Conservation (phyloP, 129 eudicot species). For the Deinandra increscens region DNA sequence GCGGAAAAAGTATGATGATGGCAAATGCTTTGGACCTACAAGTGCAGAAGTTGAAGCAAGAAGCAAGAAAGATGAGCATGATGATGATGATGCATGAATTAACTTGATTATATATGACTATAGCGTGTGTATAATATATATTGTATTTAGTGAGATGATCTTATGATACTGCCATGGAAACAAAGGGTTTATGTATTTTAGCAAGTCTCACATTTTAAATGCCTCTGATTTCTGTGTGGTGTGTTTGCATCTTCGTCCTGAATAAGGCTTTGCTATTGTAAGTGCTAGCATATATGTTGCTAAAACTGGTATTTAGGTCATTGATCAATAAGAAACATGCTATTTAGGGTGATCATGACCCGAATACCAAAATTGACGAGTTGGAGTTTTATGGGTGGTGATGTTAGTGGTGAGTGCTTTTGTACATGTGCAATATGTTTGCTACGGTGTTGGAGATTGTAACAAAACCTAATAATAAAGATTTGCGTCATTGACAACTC, state of each 20-base stretch:
- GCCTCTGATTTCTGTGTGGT: background rate
- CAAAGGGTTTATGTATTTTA: background rate
- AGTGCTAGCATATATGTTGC: background rate
- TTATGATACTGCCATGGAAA: background rate
- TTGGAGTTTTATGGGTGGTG: background rate
- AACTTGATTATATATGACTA: background rate
- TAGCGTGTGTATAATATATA: too few species aligned
- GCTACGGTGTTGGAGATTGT: background rate
- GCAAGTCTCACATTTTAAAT: background rate
- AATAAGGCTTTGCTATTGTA: background rate
- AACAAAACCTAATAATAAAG: too few species aligned
- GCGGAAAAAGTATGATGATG: constrained; percentile 11
- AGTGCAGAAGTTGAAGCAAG: background rate
- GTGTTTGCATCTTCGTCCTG: background rate
- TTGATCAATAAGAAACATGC: background rate
- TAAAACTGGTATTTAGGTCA: background rate
- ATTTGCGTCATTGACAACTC: too few species aligned
- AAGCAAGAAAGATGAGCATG: constrained; percentile 3
- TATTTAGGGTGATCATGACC: background rate
- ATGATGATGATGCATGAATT: background rate
- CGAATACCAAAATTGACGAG: too few species aligned
- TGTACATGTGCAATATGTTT: background rate
- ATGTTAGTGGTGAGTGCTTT: background rate
- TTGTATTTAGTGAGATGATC: background rate
- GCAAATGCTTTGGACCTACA: constrained; percentile 4